phyloP scores from a whole-genome alignment of 495 filamentous ascomycete species.

The Xylaria nigripes region DNA sequence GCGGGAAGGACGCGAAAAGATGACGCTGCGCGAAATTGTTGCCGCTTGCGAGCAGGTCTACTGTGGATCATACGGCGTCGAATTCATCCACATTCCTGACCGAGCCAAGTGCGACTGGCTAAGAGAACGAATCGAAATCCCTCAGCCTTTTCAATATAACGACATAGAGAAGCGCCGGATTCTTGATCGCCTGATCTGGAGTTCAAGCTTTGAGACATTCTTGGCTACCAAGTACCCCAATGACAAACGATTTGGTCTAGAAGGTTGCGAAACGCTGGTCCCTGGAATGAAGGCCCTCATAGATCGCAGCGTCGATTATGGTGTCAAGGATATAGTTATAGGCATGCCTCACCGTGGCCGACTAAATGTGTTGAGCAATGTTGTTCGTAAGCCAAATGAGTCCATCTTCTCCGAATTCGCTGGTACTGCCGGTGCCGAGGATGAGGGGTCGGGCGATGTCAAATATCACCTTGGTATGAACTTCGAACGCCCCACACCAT shows the following conservation, averaged over 20 bases:
- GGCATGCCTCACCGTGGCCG: constrained; percentile 99
- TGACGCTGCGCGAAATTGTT: constrained; percentile 93
- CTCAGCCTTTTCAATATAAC: constrained; percentile 88
- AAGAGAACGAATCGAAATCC: constrained; percentile 86
- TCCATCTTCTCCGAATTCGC: constrained; percentile 99
- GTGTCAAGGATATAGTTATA: constrained; percentile 97
- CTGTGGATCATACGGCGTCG: constrained; percentile 91
- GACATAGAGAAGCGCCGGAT: constrained; percentile 96
- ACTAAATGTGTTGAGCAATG: constrained; percentile 95
- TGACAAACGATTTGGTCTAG: constrained; percentile 97
- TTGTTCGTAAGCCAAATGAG: constrained; percentile 97
- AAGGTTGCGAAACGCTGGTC: constrained; percentile 92
- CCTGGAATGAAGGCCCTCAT: constrained; percentile 99
- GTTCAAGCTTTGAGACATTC: constrained; percentile 91
- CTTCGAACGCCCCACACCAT: constrained; percentile 96
- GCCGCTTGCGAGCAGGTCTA: constrained; percentile 89
- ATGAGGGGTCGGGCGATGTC: constrained; percentile 96
- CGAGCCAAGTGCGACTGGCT: constrained; percentile 98
- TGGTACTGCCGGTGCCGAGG: constrained; percentile 76
- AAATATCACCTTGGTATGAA: constrained; percentile 99
- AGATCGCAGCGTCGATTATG: constrained; percentile 94
- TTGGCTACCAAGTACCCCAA: constrained; percentile 96
- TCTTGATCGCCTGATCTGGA: constrained; percentile 95
- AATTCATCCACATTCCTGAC: constrained; percentile 98
- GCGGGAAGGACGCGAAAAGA: constrained; percentile 78